These are phyloP conservation scores for Hypoxylon perforatum DNA, from an alignment of 495 filamentous ascomycete species.

Conservation along the genomic window DNA sequence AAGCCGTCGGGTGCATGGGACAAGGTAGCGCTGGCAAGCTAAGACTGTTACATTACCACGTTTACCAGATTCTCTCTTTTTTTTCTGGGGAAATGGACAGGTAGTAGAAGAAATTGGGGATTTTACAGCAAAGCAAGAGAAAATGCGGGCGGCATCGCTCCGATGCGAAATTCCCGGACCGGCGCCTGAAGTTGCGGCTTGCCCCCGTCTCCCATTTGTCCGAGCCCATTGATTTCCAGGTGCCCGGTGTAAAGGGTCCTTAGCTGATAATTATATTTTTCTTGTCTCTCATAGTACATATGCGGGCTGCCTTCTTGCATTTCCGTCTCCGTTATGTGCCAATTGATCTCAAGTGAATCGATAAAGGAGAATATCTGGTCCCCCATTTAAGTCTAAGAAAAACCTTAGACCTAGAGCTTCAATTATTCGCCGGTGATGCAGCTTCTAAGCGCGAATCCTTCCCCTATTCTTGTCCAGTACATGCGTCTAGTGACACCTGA, in stretches of 20 bases:
- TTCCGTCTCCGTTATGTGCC: too few species aligned
- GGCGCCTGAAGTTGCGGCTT: neutral
- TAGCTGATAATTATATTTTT: neutral
- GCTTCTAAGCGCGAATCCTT: constrained; percentile 32
- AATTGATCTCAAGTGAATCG: too few species aligned
- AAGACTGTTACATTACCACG: constrained; percentile 1
- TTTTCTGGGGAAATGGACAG: neutral
- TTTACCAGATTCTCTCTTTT: constrained; percentile 3
- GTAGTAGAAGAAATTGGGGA: too few species aligned
- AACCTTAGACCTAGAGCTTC: neutral
- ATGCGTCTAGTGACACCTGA: constrained; percentile 25
- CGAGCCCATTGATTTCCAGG: constrained; percentile 4
- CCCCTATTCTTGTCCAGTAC: constrained; percentile 22
- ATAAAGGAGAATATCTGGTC: too few species aligned
- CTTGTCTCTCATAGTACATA: neutral
- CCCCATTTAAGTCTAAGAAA: constrained; percentile 3
- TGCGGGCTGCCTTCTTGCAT: constrained; percentile 8
- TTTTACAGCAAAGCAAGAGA: neutral
- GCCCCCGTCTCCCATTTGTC: constrained; percentile 34
- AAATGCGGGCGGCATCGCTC: constrained; percentile 26
- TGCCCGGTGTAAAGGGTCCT: neutral
- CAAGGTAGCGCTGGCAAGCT: constrained; percentile 10
- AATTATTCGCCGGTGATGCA: constrained; percentile 21
- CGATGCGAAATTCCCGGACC: constrained; percentile 7
- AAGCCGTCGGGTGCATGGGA: constrained; percentile 23